Percentiles rank a stretch among this genome's conserved stretches.
Evolutionary conservation across 1,284 basidiomycete species (phyloP).

Genomic region (Polyporus tsugae): DNA sequence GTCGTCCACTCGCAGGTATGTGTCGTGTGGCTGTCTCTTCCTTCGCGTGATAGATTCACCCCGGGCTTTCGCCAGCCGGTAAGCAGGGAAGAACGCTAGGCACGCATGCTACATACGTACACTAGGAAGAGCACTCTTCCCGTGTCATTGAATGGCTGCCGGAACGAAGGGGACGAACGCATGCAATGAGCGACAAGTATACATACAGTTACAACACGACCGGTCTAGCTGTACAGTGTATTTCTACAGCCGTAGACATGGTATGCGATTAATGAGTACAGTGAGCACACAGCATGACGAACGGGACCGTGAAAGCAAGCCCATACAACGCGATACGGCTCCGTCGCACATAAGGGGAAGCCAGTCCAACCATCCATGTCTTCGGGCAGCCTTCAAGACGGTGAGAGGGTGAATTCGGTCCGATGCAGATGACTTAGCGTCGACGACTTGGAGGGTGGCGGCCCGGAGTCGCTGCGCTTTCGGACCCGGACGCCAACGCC

Average conservation of each 20-base stretch:
- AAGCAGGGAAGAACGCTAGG: not conserved
- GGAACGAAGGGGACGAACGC: not conserved
- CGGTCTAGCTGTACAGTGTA: not conserved
- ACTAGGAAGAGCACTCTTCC: not conserved
- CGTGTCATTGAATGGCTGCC: not conserved
- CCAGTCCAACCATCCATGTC: not conserved
- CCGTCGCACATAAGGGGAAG: not conserved
- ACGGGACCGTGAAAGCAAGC: not conserved
- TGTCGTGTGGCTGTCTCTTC: slow-evolving; percentile 1
- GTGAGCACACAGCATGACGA: slow-evolving; percentile 5
- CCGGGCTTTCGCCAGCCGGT: not conserved
- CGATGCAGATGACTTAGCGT: slow-evolving; percentile 11
- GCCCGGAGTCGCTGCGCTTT: not conserved
- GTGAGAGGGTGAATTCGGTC: slow-evolving; percentile 15
- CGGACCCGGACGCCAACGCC: not conserved
- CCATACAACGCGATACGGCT: not conserved
- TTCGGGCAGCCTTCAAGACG: not conserved
- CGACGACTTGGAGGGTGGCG: slow-evolving; percentile 15
- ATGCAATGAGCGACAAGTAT: slow-evolving; percentile 1
- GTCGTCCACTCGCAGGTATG: not conserved
- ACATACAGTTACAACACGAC: slow-evolving; percentile 1
- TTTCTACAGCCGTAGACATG: slow-evolving; percentile 4
- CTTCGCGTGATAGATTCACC: not conserved
- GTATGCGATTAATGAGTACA: not conserved
- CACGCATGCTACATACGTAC: not conserved